phyloP scores from a whole-genome alignment of 2,329 filamentous ascomycete species.

The Claviceps spartinae region DNA sequence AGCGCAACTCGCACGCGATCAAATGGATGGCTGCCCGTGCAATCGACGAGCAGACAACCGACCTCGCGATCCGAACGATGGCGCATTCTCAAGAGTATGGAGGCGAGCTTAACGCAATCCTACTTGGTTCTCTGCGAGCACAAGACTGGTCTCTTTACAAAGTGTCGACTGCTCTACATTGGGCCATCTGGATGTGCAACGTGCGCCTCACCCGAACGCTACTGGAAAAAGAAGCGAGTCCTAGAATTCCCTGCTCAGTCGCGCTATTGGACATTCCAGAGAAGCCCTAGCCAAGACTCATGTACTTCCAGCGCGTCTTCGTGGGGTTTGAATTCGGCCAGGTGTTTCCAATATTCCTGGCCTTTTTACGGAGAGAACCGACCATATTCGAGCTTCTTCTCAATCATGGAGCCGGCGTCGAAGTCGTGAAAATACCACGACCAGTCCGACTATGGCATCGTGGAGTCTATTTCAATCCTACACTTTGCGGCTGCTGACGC shows the following conservation, averaged over 20 bases:
- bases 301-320: not conserved
- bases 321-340: not conserved
- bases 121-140: no score
- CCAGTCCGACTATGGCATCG: no score
- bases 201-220: not conserved
- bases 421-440: no score
- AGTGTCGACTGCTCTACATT: conserved; percentile 1
- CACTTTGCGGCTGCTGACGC: not conserved
- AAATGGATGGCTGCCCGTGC: conserved; percentile 1
- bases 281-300: not conserved
- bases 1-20: conserved; percentile 1
- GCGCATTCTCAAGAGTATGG: not conserved
- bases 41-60: not conserved
- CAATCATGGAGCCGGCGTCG: not conserved
- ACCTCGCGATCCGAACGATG: not conserved
- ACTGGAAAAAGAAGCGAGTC: not conserved
- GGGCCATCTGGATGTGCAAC: not conserved
- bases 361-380: not conserved
- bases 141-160: not conserved
- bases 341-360: conserved; percentile 1
- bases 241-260: not conserved
- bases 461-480: not conserved
- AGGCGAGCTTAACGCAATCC: not conserved
- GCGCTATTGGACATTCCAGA: not conserved
- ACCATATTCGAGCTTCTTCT: not conserved